Evolutionary conservation across 1,284 basidiomycete genomes (phyloP), one percentile per base, ranked within the genome.

Genomic region (Vanrija sp.): DNA sequence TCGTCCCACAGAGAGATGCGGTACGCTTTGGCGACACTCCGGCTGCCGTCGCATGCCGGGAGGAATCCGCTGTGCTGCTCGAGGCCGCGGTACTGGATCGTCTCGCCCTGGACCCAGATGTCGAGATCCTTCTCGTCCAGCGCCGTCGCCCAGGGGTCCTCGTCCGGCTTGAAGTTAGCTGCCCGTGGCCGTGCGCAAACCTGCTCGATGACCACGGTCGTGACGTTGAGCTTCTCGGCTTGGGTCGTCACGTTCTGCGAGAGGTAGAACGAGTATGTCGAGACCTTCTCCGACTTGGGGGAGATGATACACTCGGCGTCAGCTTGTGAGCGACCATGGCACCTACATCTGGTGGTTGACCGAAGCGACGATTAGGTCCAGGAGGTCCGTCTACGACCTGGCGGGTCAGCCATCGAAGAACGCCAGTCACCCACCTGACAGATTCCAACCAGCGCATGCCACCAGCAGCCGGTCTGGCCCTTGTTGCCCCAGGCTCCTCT

Each of bases 381-480:
- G 57, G 57, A 12, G 69, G 69, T 4, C 64, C 67, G 24, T 65
- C 66, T 4, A 69, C 49, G 31, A 31, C 31, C 31, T 31, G 31
- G 12, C 2, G 9, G 2, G 37, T 20, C 15, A 27, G 7, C 3
- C 36, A 41, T 18, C 36, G 6, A n/a, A 52, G 43, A 63, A 46
- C 12, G 15, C 9, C 10, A 2, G 12, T 9, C 12, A 31, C 31
- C 31, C 20, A 71, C 61, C 59, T 75, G 71, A 47, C 72, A 75
- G 45, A 64, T 66, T 4, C 58, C 60, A 3, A 67, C 62, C 3
- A 69, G 27, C 7, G 56, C 37, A 38, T 64, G 60, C 69, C 71
- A 75, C 67, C 70, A 72, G 56, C 73, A 75, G 45, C 60, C 54
- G 0, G 47, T 53, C 9, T 66, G 59, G n/a, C 68, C 73, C 36